A percentile compares a stretch with the other conserved stretches of the same genome.
Evolutionary conservation across 495 filamentous ascomycete genomes (phyloP).

Genomic region (Daldinia decipiens): DNA sequence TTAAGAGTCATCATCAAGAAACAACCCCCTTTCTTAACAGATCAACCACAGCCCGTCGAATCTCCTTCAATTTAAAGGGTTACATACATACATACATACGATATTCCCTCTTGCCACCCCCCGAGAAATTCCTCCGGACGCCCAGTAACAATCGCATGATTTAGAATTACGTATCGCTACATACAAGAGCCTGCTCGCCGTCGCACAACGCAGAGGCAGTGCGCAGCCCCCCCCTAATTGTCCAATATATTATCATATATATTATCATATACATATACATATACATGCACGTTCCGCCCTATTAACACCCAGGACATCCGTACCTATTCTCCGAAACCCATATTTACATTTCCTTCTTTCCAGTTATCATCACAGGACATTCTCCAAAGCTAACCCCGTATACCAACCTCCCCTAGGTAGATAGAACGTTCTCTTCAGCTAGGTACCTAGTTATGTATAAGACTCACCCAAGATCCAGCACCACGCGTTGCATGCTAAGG

Average conservation of each 20-base stretch:
- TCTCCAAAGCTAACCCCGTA: too few species aligned
- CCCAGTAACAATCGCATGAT: background rate
- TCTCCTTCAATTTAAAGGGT: background rate
- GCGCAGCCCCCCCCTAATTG: conserved; percentile 11
- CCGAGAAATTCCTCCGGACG: background rate
- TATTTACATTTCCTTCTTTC: background rate
- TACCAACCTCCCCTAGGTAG: background rate
- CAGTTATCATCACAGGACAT: background rate
- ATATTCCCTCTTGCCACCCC: background rate
- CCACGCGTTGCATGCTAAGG: background rate
- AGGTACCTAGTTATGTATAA: too few species aligned
- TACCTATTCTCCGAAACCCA: conserved; percentile 1
- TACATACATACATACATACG: background rate
- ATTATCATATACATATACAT: too few species aligned
- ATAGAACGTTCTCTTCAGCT: background rate
- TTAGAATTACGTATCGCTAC: background rate
- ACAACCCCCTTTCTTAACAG: background rate
- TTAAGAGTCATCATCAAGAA: conserved; percentile 4
- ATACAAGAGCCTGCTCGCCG: background rate
- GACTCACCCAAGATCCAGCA: too few species aligned
- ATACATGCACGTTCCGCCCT: conserved; percentile 2
- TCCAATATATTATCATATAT: conserved; percentile 4
- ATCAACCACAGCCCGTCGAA: background rate
- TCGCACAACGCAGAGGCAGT: conserved; percentile 16
- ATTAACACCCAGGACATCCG: background rate